A percentile compares a stretch with the other conserved stretches of the same genome.
Evolutionary conservation across 1,284 basidiomycete species (phyloP).

Genomic region (Inonotus hispidus): DNA sequence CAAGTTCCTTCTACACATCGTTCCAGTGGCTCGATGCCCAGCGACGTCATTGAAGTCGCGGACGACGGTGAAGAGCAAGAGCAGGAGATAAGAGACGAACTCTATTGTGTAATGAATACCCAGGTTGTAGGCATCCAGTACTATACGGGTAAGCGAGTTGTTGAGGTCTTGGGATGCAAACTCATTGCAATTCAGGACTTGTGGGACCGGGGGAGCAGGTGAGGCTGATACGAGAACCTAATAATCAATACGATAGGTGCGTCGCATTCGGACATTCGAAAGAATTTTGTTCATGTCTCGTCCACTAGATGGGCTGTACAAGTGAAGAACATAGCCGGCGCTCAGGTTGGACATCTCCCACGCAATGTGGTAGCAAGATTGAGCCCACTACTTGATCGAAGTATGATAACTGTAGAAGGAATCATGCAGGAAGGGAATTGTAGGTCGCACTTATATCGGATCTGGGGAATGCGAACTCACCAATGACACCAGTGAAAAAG

Average conservation of each 20-base stretch:
- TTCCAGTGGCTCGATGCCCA: conserved; percentile 14
- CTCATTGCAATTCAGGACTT: conserved; percentile 42
- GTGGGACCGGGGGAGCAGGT: conserved; percentile 79
- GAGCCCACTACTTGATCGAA: conserved; percentile 65
- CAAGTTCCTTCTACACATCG: conserved; percentile 11
- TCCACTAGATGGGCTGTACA: conserved; percentile 62
- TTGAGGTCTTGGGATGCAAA: not conserved
- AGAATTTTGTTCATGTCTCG: not conserved
- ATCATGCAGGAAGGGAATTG: conserved; percentile 69
- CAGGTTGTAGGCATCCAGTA: conserved; percentile 80
- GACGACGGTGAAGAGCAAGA: conserved; percentile 40
- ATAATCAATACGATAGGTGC: conserved; percentile 63
- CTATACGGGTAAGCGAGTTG: conserved; percentile 49
- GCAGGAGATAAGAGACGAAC: conserved; percentile 52
- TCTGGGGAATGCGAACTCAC: not conserved
- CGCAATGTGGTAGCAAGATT: conserved; percentile 54
- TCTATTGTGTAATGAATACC: conserved; percentile 54
- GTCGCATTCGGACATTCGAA: conserved; percentile 12
- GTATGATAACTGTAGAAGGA: conserved; percentile 66
- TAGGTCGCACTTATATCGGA: conserved; percentile 30
- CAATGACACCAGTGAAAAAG: conserved; percentile 35
- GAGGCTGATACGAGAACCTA: conserved; percentile 61
- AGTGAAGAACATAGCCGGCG: conserved; percentile 67
- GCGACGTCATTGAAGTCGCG: conserved; percentile 30
- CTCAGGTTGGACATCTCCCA: conserved; percentile 79